These are phyloP conservation scores for Aschersonia sp. DNA, from an alignment of 2,329 filamentous ascomycete species.

Conservation along the genomic window DNA sequence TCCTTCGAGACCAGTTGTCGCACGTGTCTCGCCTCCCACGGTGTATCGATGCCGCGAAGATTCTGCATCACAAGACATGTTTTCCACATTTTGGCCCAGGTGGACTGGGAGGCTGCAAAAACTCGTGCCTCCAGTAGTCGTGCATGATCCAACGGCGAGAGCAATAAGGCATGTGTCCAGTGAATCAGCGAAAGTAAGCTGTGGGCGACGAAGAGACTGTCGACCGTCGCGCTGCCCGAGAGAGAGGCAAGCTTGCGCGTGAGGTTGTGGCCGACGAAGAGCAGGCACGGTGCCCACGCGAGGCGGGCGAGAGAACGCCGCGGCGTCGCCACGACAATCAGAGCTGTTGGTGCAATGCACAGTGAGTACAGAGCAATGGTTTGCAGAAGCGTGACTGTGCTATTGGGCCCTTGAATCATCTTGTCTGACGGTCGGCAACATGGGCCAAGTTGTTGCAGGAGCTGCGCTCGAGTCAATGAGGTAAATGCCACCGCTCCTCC, in stretches of 20 bases:
- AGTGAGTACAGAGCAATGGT: background rate
- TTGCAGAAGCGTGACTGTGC: background rate
- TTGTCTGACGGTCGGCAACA: background rate
- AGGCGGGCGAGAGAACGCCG: background rate
- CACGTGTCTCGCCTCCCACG: background rate
- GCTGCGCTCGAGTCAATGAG: too few relatives aligned
- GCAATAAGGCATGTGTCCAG: background rate
- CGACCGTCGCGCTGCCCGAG: background rate
- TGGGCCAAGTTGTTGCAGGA: background rate
- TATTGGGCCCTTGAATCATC: background rate
- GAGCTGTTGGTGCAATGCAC: background rate
- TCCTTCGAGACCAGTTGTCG: background rate
- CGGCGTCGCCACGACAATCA: background rate
- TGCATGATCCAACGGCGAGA: background rate
- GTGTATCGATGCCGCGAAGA: slow-evolving; percentile 1
- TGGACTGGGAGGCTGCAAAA: background rate
- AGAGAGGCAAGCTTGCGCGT: background rate
- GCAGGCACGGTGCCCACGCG: background rate
- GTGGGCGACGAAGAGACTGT: background rate
- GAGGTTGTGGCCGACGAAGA: background rate
- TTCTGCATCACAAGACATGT: background rate
- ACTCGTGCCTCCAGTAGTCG: background rate
- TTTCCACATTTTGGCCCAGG: background rate
- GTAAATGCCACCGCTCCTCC: too few relatives aligned
- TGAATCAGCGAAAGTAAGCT: background rate